Conservation (phyloP, 139 green algal genomes). For the Dunaliella sp. region DNA sequence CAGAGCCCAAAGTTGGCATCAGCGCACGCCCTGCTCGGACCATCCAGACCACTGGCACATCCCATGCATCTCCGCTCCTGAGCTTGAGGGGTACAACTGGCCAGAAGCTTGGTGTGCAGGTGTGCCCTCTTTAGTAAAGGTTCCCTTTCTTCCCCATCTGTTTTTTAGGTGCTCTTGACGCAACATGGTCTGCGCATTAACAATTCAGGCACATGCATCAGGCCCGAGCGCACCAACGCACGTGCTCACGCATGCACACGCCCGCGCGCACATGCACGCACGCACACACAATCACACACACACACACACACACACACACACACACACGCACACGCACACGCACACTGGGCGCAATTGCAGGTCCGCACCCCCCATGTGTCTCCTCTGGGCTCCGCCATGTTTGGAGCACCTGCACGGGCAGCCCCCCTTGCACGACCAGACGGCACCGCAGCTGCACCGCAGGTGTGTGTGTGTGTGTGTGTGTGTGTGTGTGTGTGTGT, state of each 20-base stretch:
- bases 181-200: too few relatives aligned
- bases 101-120: slow-evolving; percentile 9
- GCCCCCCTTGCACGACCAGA: not conserved
- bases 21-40: slow-evolving; percentile 41
- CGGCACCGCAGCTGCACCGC: not conserved
- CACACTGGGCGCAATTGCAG: not conserved
- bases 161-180: too few relatives aligned
- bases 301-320: too few relatives aligned
- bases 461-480: not conserved
- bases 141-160: too few relatives aligned
- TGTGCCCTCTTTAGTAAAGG: too few relatives aligned
- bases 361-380: not conserved
- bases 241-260: too few relatives aligned
- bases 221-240: too few relatives aligned
- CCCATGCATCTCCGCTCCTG: slow-evolving; percentile 49
- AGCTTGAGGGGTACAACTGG: slow-evolving; percentile 47
- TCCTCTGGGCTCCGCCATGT: not conserved
- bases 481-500: too few relatives aligned
- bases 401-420: not conserved
- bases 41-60: slow-evolving; percentile 17
- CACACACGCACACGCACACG: too few relatives aligned
- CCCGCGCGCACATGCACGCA: too few relatives aligned
- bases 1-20: slow-evolving; percentile 70
- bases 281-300: too few relatives aligned
- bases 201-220: too few relatives aligned